Evolutionary conservation across 768 basidiomycete genomes (phyloP).

Genomic region (Basidioascus undulatus): DNA sequence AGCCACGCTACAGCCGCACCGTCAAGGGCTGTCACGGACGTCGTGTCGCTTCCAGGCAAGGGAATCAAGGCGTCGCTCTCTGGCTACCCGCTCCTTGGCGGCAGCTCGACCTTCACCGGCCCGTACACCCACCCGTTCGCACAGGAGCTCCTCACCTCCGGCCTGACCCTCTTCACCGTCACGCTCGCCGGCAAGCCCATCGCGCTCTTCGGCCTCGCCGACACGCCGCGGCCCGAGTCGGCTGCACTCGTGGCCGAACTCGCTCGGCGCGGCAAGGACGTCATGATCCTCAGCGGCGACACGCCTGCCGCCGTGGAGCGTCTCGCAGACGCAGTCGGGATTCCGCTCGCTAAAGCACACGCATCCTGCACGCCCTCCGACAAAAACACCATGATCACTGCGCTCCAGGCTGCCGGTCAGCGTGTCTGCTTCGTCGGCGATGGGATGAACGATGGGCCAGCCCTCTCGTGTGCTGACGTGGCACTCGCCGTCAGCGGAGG

Average conservation of each 20-base stretch:
- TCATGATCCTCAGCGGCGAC: too few relatives aligned
- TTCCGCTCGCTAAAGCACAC: too few relatives aligned
- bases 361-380: too few relatives aligned
- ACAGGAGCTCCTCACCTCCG: conserved; percentile 3
- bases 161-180: conserved; percentile 6
- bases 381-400: background rate
- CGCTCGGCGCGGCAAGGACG: too few relatives aligned
- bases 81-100: conserved; percentile 13
- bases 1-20: conserved; percentile 5
- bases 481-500: too few relatives aligned
- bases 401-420: background rate
- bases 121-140: conserved; percentile 15
- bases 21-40: too few relatives aligned
- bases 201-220: conserved; percentile 4
- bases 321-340: background rate
- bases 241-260: too few relatives aligned
- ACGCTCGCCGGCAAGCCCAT: background rate
- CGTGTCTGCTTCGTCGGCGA: conserved; percentile 3
- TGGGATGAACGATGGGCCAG: conserved; percentile 5
- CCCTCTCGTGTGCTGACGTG: conserved; percentile 3
- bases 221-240: conserved; percentile 2
- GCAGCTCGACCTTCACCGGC: conserved; percentile 20
- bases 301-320: background rate
- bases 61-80: conserved; percentile 1
- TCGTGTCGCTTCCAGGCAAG: conserved; percentile 15